Evolutionary conservation across 306 rosid species (phyloP).

Genomic region (Heteromeles arbutifolia): DNA sequence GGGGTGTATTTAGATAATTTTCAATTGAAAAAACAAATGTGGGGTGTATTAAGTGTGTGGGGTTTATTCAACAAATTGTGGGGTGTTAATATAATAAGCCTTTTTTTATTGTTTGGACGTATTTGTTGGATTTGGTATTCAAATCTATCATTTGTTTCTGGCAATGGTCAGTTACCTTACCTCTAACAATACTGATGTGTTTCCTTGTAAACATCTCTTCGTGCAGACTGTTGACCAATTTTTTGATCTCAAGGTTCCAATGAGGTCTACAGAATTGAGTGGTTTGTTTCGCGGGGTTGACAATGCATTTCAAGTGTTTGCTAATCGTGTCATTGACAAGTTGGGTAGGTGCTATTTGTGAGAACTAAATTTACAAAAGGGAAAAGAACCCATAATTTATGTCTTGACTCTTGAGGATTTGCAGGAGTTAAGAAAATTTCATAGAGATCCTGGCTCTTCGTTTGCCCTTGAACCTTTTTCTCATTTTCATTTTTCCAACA

Average conservation of each 20-base stretch:
- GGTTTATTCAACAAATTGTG: too few relatives aligned
- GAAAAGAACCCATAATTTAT: background rate
- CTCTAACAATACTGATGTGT: background rate
- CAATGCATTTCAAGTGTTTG: constrained; percentile 89
- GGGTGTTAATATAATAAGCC: too few relatives aligned
- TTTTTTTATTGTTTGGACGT: background rate
- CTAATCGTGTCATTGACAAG: constrained; percentile 57
- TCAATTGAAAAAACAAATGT: too few relatives aligned
- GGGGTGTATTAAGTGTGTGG: too few relatives aligned
- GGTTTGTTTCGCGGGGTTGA: constrained; percentile 90
- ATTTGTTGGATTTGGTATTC: background rate
- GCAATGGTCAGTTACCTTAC: background rate
- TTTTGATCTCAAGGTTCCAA: constrained; percentile 89
- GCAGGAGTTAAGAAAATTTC: background rate
- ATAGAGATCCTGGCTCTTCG: background rate
- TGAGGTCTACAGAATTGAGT: constrained; percentile 83
- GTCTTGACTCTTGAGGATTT: background rate
- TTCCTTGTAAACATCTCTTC: background rate
- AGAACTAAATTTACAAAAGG: background rate
- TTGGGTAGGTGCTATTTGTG: constrained; percentile 48
- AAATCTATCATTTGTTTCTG: background rate
- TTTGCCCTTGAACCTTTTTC: background rate
- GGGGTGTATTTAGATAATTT: too few relatives aligned
- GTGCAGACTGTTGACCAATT: constrained; percentile 96
- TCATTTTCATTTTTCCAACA: background rate